Conservation (phyloP, 116 monocot species). For the Phalaenopsis hybrid region DNA sequence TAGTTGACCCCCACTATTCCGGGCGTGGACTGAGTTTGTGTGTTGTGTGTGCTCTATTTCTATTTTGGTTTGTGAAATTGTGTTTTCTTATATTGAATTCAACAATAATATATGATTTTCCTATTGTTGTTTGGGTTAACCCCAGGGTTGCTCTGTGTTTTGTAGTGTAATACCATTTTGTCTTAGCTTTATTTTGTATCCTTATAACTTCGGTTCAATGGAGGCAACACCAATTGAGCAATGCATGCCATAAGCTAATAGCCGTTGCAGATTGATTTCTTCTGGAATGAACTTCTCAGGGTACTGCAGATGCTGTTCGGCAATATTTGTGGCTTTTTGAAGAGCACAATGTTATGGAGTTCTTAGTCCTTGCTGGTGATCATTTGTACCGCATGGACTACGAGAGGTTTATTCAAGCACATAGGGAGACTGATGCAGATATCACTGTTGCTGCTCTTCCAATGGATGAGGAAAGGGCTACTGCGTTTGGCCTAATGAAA, state of each 20-base stretch:
- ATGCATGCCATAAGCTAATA: background rate
- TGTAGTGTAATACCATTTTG: background rate
- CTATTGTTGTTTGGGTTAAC: too few species aligned
- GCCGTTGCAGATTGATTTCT: background rate
- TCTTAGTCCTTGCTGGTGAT: slow-evolving; percentile 87
- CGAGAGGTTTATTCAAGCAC: slow-evolving; percentile 93
- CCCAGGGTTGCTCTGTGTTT: background rate
- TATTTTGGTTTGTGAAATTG: too few species aligned
- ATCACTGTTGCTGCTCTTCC: slow-evolving; percentile 93
- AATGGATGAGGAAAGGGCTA: slow-evolving; percentile 87
- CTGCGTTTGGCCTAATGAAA: slow-evolving; percentile 93
- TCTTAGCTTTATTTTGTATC: background rate
- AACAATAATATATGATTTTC: too few species aligned
- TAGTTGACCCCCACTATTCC: too few species aligned
- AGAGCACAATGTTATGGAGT: slow-evolving; percentile 93
- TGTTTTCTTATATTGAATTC: too few species aligned
- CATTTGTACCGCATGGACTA: slow-evolving; percentile 98
- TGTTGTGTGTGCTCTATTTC: background rate
- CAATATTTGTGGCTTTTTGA: slow-evolving; percentile 97
- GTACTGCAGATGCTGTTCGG: slow-evolving; percentile 96
- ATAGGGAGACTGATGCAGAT: slow-evolving; percentile 92
- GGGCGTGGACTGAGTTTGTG: too few species aligned
- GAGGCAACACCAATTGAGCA: background rate
- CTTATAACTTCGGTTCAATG: background rate
- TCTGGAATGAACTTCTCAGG: slow-evolving; percentile 41